Conservation (phyloP, 495 filamentous ascomycete genomes). For the Daldinia caldariorum region DNA sequence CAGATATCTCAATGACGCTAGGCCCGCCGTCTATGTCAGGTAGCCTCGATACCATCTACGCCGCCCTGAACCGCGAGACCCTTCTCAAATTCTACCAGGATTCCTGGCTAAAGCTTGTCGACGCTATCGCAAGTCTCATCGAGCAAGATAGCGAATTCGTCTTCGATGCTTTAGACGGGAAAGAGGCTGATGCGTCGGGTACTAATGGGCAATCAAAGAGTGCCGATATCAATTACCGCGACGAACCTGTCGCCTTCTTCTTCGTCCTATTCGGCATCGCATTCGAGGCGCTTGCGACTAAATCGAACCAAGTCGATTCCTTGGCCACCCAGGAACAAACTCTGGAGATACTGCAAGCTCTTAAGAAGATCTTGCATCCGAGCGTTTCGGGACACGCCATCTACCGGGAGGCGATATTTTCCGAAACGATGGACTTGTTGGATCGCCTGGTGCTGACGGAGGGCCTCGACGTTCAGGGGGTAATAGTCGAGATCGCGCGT, state of each 20-base stretch:
- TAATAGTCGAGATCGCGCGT: slow-evolving; percentile 91
- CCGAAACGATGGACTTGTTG: slow-evolving; percentile 95
- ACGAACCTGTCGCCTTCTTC: slow-evolving; percentile 98
- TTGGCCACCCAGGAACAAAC: slow-evolving; percentile 81
- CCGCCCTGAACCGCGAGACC: slow-evolving; percentile 92
- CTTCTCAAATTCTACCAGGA: slow-evolving; percentile 97
- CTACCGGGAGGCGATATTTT: slow-evolving; percentile 94
- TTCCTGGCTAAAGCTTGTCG: slow-evolving; percentile 94
- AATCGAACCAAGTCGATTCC: slow-evolving; percentile 73
- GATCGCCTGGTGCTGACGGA: slow-evolving; percentile 94
- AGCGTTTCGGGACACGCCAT: slow-evolving; percentile 96
- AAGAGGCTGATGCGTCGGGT: slow-evolving; percentile 64
- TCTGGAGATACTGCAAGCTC: slow-evolving; percentile 85
- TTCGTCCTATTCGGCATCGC: slow-evolving; percentile 97
- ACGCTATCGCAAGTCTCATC: slow-evolving; percentile 96
- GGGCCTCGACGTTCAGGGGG: slow-evolving; percentile 84
- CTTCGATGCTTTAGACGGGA: slow-evolving; percentile 94
- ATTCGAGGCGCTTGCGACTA: slow-evolving; percentile 90
- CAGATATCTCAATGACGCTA: slow-evolving; percentile 89
- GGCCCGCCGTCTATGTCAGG: slow-evolving; percentile 78
- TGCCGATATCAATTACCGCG: slow-evolving; percentile 92
- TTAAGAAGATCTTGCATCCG: slow-evolving; percentile 94
- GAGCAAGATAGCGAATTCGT: slow-evolving; percentile 98
- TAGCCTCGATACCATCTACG: slow-evolving; percentile 88
- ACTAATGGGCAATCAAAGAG: slow-evolving; percentile 62